A percentile compares a stretch with the other conserved stretches of the same genome.
Evolutionary conservation across 257 asterid species (phyloP).

Genomic region (Leptodermis oblonga): DNA sequence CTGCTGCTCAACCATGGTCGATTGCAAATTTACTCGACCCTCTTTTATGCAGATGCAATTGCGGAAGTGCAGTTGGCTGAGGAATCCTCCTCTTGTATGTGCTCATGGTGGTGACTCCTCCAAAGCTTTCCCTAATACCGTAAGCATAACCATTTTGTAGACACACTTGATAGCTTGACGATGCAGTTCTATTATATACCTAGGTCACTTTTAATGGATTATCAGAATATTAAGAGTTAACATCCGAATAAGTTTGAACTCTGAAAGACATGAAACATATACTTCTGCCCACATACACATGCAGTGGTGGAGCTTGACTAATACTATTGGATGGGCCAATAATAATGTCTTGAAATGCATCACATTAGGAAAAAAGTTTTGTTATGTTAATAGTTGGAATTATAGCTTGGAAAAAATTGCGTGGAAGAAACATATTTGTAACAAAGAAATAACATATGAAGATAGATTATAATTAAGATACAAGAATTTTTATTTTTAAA

Average conservation of each 20-base stretch:
- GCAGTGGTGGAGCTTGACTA: no score
- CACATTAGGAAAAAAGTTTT: neutral
- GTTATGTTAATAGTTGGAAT: neutral
- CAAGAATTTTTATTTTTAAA: neutral
- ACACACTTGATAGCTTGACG: neutral
- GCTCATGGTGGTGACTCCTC: constrained; percentile 99
- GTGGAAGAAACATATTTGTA: neutral
- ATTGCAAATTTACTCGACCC: neutral
- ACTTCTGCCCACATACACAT: neutral
- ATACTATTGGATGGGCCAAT: no score
- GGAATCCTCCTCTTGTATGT: constrained; percentile 77
- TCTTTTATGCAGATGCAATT: constrained; percentile 49
- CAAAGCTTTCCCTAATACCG: constrained; percentile 91
- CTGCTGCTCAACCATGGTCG: neutral
- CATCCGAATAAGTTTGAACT: neutral
- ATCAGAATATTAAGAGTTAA: neutral
- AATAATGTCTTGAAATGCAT: constrained; percentile 1
- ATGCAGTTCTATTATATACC: neutral
- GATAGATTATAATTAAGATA: neutral
- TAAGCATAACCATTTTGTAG: constrained; percentile 30
- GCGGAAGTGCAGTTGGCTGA: constrained; percentile 71
- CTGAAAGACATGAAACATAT: neutral
- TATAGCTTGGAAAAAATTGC: neutral
- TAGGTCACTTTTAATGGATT: neutral
- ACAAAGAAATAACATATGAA: neutral